phyloP scores from a whole-genome alignment of 2,329 filamentous ascomycete genomes.

The Fusarium circinatum region DNA sequence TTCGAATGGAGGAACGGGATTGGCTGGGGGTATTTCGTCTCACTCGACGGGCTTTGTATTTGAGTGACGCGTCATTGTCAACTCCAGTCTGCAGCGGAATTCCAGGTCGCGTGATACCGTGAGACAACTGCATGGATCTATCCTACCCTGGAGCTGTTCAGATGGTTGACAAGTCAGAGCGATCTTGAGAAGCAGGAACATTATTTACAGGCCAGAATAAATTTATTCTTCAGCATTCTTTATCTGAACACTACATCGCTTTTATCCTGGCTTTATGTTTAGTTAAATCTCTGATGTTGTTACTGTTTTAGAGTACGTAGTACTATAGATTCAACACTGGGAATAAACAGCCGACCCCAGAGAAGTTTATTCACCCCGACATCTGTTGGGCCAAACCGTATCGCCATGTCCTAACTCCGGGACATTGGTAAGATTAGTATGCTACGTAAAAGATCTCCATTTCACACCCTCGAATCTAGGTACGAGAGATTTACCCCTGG shows the following conservation, averaged over 20 bases:
- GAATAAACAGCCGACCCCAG: not conserved
- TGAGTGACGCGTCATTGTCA: not conserved
- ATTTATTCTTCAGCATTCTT: not conserved
- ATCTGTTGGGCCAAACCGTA: not conserved
- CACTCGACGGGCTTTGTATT: no score
- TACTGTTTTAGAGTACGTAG: no score
- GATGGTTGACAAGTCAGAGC: not conserved
- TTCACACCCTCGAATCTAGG: constrained; percentile 9
- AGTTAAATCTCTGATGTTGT: accelerated
- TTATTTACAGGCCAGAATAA: not conserved
- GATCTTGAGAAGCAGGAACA: not conserved
- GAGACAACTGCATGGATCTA: not conserved
- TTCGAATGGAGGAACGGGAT: not conserved
- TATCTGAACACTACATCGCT: accelerated
- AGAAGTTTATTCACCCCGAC: not conserved
- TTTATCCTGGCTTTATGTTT: not conserved
- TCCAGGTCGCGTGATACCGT: not conserved
- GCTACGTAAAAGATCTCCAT: not conserved
- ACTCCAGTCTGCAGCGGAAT: not conserved
- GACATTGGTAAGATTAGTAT: not conserved
- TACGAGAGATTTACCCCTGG: constrained; percentile 20
- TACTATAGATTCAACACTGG: accelerated
- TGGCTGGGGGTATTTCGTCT: not conserved
- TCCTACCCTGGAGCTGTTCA: not conserved
- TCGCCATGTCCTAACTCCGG: constrained; percentile 8